phyloP scores from a whole-genome alignment of 495 filamentous ascomycete species.

The Aspergillus diversus region DNA sequence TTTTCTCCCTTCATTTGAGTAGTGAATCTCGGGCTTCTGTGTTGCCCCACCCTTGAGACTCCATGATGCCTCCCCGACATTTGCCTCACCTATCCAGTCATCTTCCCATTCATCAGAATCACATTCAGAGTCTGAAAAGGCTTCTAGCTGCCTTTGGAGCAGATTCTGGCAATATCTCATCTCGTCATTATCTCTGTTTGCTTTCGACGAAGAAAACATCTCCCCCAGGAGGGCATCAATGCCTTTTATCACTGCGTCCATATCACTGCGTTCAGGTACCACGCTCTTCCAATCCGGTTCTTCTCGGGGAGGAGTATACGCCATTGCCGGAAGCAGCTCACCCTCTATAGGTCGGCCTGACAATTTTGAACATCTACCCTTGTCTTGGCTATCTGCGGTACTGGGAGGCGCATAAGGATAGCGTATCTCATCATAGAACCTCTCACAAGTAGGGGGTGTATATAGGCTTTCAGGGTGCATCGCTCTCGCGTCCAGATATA shows the following conservation, averaged over 20 bases:
- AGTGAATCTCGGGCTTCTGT: not conserved
- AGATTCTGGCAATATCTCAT: not conserved
- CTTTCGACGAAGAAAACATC: not conserved
- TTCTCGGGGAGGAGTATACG: not conserved
- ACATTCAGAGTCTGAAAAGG: constrained; percentile 3
- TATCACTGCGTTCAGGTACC: not conserved
- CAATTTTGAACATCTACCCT: not conserved
- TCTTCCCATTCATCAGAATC: not conserved
- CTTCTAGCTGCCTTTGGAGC: not conserved
- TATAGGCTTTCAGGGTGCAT: no score
- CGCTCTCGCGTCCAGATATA: no score
- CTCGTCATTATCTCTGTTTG: not conserved
- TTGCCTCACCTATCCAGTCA: not conserved
- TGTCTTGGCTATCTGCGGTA: not conserved
- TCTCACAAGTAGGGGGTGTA: not conserved
- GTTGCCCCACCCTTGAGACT: not conserved
- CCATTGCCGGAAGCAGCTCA: not conserved
- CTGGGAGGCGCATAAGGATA: not conserved
- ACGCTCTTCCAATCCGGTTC: not conserved
- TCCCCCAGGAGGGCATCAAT: not conserved
- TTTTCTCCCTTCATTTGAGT: not conserved
- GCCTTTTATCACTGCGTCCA: not conserved
- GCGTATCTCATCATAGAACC: not conserved
- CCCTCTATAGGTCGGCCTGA: not conserved
- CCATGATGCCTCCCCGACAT: not conserved